phyloP scores from a whole-genome alignment of 73 alveolate genomes.

The Effrenium voratum region DNA sequence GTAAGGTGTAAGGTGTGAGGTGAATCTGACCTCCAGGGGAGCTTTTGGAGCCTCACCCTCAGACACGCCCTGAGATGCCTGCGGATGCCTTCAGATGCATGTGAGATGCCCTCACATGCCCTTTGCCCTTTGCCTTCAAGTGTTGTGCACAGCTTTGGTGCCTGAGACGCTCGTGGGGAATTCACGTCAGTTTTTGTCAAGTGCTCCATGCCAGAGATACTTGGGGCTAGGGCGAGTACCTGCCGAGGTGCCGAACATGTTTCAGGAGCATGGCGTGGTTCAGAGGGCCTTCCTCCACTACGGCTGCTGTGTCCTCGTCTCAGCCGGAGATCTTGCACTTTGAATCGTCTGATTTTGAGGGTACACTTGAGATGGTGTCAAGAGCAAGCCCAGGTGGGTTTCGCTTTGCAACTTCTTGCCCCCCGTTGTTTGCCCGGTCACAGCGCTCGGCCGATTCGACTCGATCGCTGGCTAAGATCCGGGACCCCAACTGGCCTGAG shows the following conservation, averaged over 20 bases:
- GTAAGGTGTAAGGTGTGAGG: no score
- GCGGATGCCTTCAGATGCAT: no score
- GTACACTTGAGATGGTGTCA: background rate
- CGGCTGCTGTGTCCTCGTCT: slow-evolving; percentile 28
- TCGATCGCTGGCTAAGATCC: slow-evolving; percentile 1
- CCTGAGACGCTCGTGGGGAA: no score
- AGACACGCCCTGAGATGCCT: no score
- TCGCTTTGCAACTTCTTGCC: background rate
- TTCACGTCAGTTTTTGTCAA: no score
- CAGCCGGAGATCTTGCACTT: background rate
- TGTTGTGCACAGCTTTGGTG: no score
- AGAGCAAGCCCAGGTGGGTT: background rate
- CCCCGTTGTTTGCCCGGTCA: background rate
- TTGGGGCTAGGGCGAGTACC: no score
- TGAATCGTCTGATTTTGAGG: background rate
- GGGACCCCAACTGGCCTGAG: slow-evolving; percentile 56
- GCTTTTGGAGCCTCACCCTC: no score
- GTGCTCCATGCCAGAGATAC: no score
- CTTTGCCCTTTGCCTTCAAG: no score
- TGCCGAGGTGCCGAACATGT: slow-evolving; percentile 53
- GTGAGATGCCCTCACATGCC: no score
- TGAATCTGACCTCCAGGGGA: no score
- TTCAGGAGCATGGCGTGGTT: slow-evolving; percentile 12
- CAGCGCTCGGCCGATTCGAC: background rate
- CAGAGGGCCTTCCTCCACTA: slow-evolving; percentile 70